phyloP scores from a whole-genome alignment of 257 asterid genomes.

The Nicotiana undulata region DNA sequence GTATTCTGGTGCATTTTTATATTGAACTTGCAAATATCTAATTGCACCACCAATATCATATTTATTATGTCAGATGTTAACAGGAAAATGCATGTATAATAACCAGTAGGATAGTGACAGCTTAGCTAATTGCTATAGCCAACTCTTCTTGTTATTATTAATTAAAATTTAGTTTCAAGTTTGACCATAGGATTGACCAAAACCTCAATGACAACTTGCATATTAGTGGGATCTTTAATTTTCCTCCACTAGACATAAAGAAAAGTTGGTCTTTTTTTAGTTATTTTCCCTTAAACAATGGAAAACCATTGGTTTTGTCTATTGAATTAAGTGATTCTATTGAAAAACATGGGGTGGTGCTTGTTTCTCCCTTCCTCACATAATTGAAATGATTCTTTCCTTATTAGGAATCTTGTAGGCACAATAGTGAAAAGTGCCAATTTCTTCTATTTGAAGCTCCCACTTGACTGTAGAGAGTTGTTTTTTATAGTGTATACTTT shows the following conservation, averaged over 20 bases:
- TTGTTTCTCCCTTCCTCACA: conserved; percentile 28
- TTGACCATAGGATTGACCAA: conserved; percentile 1
- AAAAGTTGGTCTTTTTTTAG: not conserved
- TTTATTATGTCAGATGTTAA: not conserved
- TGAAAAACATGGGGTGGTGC: conserved; percentile 24
- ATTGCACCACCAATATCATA: not conserved
- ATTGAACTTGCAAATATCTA: too few relatives aligned
- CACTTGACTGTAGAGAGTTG: not conserved
- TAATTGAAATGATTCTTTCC: conserved; percentile 23
- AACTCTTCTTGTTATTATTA: not conserved
- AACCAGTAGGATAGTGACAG: not conserved
- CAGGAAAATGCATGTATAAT: not conserved
- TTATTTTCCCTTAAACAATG: conserved; percentile 16
- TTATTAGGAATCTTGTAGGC: conserved; percentile 26
- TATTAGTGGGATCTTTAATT: conserved; percentile 33
- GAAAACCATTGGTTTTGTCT: conserved; percentile 26
- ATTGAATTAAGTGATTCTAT: conserved; percentile 9
- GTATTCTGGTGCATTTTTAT: too few relatives aligned
- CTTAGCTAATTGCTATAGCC: not conserved
- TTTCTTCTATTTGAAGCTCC: conserved; percentile 17
- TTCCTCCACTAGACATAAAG: conserved; percentile 38
- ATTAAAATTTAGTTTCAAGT: not conserved
- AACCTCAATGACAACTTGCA: not conserved
- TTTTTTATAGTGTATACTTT: not conserved
- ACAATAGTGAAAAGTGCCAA: conserved; percentile 33